phyloP scores from a whole-genome alignment of 2,329 filamentous ascomycete species.

The Neoarthrinium moseri region DNA sequence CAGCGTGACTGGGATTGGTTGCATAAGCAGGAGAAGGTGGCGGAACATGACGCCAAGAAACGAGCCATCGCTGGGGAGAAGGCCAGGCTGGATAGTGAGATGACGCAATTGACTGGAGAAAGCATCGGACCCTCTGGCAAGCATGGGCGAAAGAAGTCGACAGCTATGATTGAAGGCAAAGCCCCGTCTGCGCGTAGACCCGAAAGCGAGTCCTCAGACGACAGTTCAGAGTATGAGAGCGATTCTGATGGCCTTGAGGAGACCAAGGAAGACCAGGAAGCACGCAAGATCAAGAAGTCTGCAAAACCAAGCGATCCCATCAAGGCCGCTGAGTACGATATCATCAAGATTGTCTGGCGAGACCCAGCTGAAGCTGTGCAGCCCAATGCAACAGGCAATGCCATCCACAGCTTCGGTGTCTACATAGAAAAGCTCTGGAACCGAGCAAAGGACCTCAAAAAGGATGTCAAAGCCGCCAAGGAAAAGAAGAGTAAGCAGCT shows the following conservation, averaged over 20 bases:
- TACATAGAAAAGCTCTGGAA: slow-evolving; percentile 46
- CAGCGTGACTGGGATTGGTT: slow-evolving; percentile 9
- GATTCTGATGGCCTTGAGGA: slow-evolving; percentile 9
- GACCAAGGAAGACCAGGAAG: slow-evolving; percentile 8
- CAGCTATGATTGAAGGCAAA: neutral
- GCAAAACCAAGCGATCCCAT: slow-evolving; percentile 19
- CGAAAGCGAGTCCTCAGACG: slow-evolving; percentile 6
- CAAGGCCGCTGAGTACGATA: slow-evolving; percentile 23
- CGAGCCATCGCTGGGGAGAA: neutral
- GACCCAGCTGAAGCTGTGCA: slow-evolving; percentile 20
- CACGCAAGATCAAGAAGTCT: slow-evolving; percentile 9
- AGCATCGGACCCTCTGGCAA: neutral
- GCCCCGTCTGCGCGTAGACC: neutral
- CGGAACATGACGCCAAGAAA: slow-evolving; percentile 1
- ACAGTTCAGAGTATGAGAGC: slow-evolving; percentile 5
- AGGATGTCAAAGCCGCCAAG: slow-evolving; percentile 37
- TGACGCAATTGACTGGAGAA: slow-evolving; percentile 7
- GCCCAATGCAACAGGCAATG: slow-evolving; percentile 40
- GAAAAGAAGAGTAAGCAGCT: slow-evolving; percentile 33
- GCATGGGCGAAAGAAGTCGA: neutral
- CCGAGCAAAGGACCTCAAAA: slow-evolving; percentile 47
- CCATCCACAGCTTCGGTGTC: slow-evolving; percentile 51
- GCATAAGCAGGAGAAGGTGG: neutral
- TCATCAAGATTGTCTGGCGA: slow-evolving; percentile 25
- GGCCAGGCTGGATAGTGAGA: slow-evolving; percentile 8